Evolutionary conservation across 2,329 filamentous ascomycete genomes (phyloP).

Genomic region (Ceratocystis colombiana): DNA sequence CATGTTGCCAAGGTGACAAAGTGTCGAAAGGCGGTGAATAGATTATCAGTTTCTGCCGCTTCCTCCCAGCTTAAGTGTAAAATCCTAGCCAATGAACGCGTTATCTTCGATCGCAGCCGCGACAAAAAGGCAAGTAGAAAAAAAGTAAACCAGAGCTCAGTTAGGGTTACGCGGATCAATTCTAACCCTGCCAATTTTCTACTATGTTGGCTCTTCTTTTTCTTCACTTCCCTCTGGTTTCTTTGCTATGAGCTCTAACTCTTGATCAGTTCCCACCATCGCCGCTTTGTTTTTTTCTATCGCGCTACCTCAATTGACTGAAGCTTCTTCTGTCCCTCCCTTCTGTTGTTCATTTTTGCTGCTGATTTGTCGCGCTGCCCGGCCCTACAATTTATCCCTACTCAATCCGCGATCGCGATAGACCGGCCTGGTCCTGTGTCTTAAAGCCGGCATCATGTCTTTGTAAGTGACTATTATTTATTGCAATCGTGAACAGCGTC

Average conservation of each 20-base stretch:
- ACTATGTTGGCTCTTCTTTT: constrained; percentile 10
- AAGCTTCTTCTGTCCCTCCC: not conserved
- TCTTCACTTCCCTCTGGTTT: not conserved
- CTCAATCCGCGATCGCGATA: constrained; percentile 16
- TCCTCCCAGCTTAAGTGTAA: constrained; percentile 19
- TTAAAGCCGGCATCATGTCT: constrained; percentile 18
- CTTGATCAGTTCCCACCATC: constrained; percentile 7
- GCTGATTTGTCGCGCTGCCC: not conserved
- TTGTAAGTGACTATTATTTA: constrained; percentile 15
- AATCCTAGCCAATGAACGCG: not conserved
- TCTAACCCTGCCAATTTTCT: not conserved
- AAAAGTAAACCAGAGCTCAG: not conserved
- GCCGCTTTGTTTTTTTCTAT: not conserved
- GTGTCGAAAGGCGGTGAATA: constrained; percentile 16
- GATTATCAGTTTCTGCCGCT: constrained; percentile 15
- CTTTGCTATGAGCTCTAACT: too few species aligned
- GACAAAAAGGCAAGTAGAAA: not conserved
- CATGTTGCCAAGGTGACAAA: constrained; percentile 11
- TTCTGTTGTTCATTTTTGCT: not conserved
- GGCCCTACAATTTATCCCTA: not conserved
- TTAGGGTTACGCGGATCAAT: not conserved
- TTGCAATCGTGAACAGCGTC: not conserved
- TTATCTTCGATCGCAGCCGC: not conserved
- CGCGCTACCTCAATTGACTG: not conserved
- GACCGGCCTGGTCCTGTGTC: constrained; percentile 7